Conservation (phyloP, 176 grass and related monocot species). For the Calamus simplicifolius region DNA sequence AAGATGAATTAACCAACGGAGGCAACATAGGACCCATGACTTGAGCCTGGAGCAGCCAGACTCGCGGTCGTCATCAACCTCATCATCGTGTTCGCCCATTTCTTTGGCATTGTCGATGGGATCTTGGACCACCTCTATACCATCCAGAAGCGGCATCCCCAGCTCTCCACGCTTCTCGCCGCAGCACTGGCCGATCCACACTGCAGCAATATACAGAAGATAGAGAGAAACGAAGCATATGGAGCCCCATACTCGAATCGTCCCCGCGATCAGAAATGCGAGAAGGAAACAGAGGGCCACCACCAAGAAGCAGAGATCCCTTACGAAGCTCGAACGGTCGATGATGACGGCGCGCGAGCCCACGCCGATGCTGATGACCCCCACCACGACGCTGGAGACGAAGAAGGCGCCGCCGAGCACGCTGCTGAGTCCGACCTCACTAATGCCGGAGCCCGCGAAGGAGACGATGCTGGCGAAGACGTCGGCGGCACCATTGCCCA, state of each 20-base stretch:
- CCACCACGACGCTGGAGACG: slow-evolving; percentile 11
- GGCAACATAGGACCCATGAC: not conserved
- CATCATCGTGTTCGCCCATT: too few species aligned
- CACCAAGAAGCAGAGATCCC: slow-evolving; percentile 11
- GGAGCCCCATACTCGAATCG: slow-evolving; percentile 6
- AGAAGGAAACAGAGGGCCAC: not conserved
- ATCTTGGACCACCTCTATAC: not conserved
- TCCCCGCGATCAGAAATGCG: not conserved
- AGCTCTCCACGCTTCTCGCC: not conserved
- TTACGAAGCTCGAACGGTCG: slow-evolving; percentile 8
- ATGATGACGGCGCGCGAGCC: not conserved
- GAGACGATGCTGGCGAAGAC: slow-evolving; percentile 77
- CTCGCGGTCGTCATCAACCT: too few species aligned
- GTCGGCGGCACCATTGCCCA: slow-evolving; percentile 80
- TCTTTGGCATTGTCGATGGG: too few species aligned
- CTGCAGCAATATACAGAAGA: not conserved
- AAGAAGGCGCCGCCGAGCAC: slow-evolving; percentile 17
- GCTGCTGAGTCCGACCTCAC: slow-evolving; percentile 19
- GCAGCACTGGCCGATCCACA: not conserved
- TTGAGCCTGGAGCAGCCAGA: not conserved
- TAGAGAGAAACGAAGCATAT: slow-evolving; percentile 5
- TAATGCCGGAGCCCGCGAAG: slow-evolving; percentile 30
- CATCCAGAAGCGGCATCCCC: slow-evolving; percentile 2
- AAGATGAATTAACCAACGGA: not conserved
- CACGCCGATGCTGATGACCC: not conserved